Base-by-base conservation (phyloP, 1,284 basidiomycete genomes). In the Ceratobasidium sp. region DNA sequence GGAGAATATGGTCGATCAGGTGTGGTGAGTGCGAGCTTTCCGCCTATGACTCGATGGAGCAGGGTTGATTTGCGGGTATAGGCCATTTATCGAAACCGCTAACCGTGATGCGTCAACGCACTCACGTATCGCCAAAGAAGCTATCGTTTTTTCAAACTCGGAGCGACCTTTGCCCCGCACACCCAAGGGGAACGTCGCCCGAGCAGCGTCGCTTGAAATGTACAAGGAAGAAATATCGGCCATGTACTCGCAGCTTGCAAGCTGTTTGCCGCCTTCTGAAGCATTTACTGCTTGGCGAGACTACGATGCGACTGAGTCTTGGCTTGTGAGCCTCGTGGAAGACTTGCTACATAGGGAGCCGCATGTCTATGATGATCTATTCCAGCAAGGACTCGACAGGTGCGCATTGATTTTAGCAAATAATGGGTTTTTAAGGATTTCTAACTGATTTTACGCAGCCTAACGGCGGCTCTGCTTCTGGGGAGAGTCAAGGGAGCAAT, bases 21-120 rank as follows among this genome's bases (percentile, higher is more conserved):
- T 87, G 6, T 85, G 84, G 85, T 88, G 54, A 18, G 83, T 78
- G 6, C 14, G 55, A n/a, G n/a, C 14, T 27, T 38, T 33, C 30
- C 23, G 14, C 20, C 14, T n/a, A 30, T 30, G 20, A 35, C 50
- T 62, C 35, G 16, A 27, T 12, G 14, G 2, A 52, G 12, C 14
- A 5, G 48, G 5, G 7, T 35, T 16, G 38, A 62, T 48, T 59
- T 59, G 41, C 23, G 55, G 35, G 8, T 14, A 59, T 77, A 85
- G 84, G 84, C 81, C 83, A 0, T 80, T 81, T 1, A 82, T 88
- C n/a, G 84, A 87, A 62, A 84, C 86, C 64, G 87, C 87, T 0
- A 88, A 88, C 79, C 82, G 81, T 55, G 80, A 80, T 20, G 84
- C 83, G 3, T 86, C 86, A n/a, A 82, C 83, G 0, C 86, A 85